Evolutionary conservation across 2,329 filamentous ascomycete species (phyloP), one percentile per base, ranked within the genome.

Genomic region (Microascus cirrosus): DNA sequence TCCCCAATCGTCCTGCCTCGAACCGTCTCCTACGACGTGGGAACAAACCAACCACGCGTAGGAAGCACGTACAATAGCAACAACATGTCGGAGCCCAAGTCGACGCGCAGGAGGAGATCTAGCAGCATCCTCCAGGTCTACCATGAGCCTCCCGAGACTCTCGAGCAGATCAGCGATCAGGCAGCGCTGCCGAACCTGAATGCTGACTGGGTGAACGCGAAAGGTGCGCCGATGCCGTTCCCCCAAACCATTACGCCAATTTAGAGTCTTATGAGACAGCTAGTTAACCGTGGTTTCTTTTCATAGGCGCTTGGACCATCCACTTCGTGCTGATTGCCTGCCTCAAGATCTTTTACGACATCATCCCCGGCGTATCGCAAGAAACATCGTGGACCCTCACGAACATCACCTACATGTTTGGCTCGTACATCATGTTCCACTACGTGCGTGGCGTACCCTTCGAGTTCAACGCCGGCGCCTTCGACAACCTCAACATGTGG

Each of bases 401-500:
- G 73, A 99, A 99, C 74, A 95, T 97, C 73, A 91, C 91, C 56
- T 99, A 99, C 81, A 97, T 97, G 92, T 89, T 94, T 68, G 92
- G 91, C 67, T 96, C 93, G 50, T 99, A 97, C 73, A 84, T 99
- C 73, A 99, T 99, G 94, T 99, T 99, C 75, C 94, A 99, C 75
- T 96, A 90, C 80, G 94, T 99, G 65, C 90, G 93, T 69, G 94
- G 94, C 65, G 90, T 97, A 53, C 94, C 94, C 6, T 99, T 99
- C 70, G 94, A 99, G 73, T 99, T 99, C 81, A 99, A 99, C 70
- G 87, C 90, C 59, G 94, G 94, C 60, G 94, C 94, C 65, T 99
- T 97, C 73, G 94, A 99, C 79, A 97, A 99, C 73, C 81, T 99
- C 69, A 99, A 97, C 77, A 97, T 99, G 94, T 99, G 94, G 94